These are phyloP conservation scores for Conringia planisiliqua DNA, from an alignment of 345 rosid species.

Conservation along the genomic window DNA sequence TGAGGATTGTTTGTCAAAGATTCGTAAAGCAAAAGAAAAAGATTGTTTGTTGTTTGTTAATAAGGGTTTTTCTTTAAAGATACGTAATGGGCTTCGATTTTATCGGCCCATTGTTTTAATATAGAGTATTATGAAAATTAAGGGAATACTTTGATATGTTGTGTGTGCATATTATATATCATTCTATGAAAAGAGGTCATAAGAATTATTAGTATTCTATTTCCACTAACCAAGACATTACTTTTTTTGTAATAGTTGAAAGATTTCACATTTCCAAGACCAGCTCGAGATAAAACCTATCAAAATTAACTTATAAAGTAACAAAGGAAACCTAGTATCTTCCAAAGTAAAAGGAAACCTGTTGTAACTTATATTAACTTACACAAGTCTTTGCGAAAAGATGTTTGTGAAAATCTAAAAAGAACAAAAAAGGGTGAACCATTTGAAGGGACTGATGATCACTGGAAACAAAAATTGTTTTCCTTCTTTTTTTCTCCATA, in stretches of 20 bases:
- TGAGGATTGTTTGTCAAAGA: neutral
- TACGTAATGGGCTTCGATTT: neutral
- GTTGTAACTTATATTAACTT: slow-evolving; percentile 27
- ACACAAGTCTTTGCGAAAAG: slow-evolving; percentile 26
- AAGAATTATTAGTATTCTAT: too few relatives aligned
- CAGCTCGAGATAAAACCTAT: neutral
- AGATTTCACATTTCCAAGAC: neutral
- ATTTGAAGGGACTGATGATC: slow-evolving; percentile 20
- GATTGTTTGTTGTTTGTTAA: neutral
- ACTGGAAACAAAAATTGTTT: slow-evolving; percentile 34
- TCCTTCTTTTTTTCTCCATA: slow-evolving; percentile 20
- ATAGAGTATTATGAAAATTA: too few relatives aligned
- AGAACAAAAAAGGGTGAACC: neutral
- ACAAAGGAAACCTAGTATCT: too few relatives aligned
- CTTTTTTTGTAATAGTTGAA: too few relatives aligned
- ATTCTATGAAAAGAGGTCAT: too few relatives aligned
- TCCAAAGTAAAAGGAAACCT: slow-evolving; percentile 6
- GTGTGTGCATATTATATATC: too few relatives aligned
- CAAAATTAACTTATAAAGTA: neutral
- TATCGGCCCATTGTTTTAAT: neutral
- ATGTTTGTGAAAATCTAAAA: slow-evolving; percentile 10
- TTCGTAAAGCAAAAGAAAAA: neutral
- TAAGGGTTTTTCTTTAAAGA: neutral
- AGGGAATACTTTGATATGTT: too few relatives aligned
- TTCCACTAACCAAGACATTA: too few relatives aligned